Base-by-base conservation (phyloP, 2,329 filamentous ascomycete genomes). In the Thelonectria rubi region DNA sequence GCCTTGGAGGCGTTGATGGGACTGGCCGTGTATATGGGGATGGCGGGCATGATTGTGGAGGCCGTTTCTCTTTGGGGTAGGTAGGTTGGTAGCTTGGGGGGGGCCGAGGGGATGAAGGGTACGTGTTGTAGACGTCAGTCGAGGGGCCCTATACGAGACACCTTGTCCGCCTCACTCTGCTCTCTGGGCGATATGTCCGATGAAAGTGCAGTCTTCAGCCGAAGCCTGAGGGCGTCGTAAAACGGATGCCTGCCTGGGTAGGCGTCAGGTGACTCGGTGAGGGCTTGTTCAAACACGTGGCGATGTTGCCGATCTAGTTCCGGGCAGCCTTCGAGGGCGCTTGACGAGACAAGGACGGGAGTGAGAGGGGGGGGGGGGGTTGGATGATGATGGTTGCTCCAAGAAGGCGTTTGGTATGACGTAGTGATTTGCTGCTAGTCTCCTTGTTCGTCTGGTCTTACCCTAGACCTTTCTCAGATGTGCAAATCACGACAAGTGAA, bases 1-100 rank as follows among this genome's bases (percentile, higher is more conserved):
- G 85, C 78, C 75, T 86, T 88, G 60, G 82, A 77, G 39, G 84
- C 82, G 68, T 79, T 84, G 73, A 89, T 87, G 47, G 87, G 86
- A 72, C 84, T 87, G 56, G 83, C 75, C 37, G 81, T 83, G 74
- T 87, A 86, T 43, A 88, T 81, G 49, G 82, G 84, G 63, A 89
- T 83, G n/a, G 86, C 82, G 50, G 86, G 80, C 86, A 89, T 89
- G n/a, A 48, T 77, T 50, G 24, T 40, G 12, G 12, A 60, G 18
- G 32, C 21, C 14, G 6, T 7, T 46, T n/a, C n/a, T n/a, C 14
- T 32, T 30, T 7, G 43, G 10, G 45, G 30, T 32, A 5, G 21
- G n/a, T n/a, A n/a, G n/a, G n/a, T 32, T 49, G 43, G 21, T 39
- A 18, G 3, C 37, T n/a, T n/a, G n/a, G n/a, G n/a, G n/a, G n/a